phyloP scores from a whole-genome alignment of 345 rosid genomes.

The Draba incana region DNA sequence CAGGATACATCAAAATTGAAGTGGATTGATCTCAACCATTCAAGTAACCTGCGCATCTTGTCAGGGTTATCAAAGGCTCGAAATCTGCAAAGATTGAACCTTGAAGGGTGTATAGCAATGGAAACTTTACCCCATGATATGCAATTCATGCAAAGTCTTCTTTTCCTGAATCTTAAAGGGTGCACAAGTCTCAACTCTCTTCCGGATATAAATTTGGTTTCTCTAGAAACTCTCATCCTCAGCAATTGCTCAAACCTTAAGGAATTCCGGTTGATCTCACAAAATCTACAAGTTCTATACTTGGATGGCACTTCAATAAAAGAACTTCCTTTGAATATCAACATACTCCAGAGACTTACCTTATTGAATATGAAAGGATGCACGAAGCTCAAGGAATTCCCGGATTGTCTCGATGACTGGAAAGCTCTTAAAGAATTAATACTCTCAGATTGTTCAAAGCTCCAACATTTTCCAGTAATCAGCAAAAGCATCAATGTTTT shows the following conservation, averaged over 20 bases:
- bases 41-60: conserved; percentile 2
- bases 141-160: conserved; percentile 14
- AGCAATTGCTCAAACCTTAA: conserved; percentile 30
- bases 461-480: not conserved
- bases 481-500: too few relatives aligned
- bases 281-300: conserved; percentile 1
- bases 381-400: conserved; percentile 7
- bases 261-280: conserved; percentile 14
- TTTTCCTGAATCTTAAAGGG: conserved; percentile 21
- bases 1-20: conserved; percentile 9
- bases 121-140: not conserved
- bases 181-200: conserved; percentile 24
- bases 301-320: conserved; percentile 28
- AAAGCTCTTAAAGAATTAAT: conserved; percentile 15
- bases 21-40: conserved; percentile 23
- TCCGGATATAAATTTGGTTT: conserved; percentile 4
- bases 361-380: conserved; percentile 12
- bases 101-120: conserved; percentile 27
- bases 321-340: conserved; percentile 16
- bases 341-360: not conserved
- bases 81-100: conserved; percentile 20
- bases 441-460: conserved; percentile 9
- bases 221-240: conserved; percentile 11
- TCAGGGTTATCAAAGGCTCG: conserved; percentile 28
- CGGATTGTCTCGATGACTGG: not conserved